A percentile compares a stretch with the other conserved stretches of the same genome.
These are phyloP conservation scores for Abrus precatorius DNA, from an alignment of 306 rosid species.

Conservation along the genomic window DNA sequence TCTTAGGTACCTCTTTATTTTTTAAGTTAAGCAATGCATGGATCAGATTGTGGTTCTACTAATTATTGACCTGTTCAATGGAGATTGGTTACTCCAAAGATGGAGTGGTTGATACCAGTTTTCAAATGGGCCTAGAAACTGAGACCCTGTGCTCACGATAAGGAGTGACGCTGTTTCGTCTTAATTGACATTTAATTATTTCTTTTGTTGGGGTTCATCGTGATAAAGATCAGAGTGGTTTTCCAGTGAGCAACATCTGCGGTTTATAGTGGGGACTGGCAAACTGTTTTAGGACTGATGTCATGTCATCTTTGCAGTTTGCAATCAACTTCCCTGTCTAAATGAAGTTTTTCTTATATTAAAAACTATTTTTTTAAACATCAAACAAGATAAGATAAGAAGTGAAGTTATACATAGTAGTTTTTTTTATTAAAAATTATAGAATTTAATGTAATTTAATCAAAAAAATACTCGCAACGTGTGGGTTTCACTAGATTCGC, in stretches of 20 bases:
- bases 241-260: conserved; percentile 23
- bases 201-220: conserved; percentile 5
- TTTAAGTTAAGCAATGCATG: conserved; percentile 26
- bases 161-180: conserved; percentile 26
- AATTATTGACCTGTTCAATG: neutral
- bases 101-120: conserved; percentile 11
- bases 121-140: neutral
- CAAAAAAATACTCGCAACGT: too few species aligned
- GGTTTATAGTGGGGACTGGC: neutral
- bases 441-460: too few species aligned
- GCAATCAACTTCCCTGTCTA: neutral
- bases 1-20: conserved; percentile 39
- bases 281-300: neutral
- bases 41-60: conserved; percentile 37
- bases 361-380: neutral
- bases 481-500: too few species aligned
- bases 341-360: neutral
- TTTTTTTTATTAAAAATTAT: too few species aligned
- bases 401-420: too few species aligned
- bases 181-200: conserved; percentile 9
- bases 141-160: neutral
- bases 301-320: neutral
- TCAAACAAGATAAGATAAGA: too few species aligned
- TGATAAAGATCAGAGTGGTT: neutral
- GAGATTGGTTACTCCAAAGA: conserved; percentile 10